Evolutionary conservation across 495 filamentous ascomycete genomes (phyloP), one percentile per base, ranked within the genome.

Genomic region (Parmelia sp.): DNA sequence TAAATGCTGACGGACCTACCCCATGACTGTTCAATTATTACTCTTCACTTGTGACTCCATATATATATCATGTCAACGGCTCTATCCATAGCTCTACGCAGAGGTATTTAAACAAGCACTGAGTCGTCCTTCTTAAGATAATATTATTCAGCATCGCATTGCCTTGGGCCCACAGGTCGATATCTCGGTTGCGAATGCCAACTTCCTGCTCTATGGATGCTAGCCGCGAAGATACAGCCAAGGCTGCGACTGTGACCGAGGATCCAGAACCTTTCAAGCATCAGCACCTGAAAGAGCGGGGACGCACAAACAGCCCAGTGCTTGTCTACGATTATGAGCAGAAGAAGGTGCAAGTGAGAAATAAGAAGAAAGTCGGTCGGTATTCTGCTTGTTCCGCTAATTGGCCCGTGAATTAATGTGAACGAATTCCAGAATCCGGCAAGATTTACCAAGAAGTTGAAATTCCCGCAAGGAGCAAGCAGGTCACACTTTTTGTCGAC

Each of bases 401-500:
- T 31, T 17, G 27, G 8, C 17, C 8, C 15, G 49, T 10, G 4
- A 29, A 19, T 53, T 29, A 6, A 53, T 31, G 3, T 49, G 1
- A 14, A 5, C 5, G 0, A 31, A 19, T 53, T 17, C 8, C 27
- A 53, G 49, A 31, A 5, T 31, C 49, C 1, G 47, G 53, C 15
- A 25, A 53, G 0, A 25, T 19, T 8, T 63, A 27, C 17, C 61
- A 55, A 8, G 39, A 40, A 29, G 27, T 63, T 0, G 27, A 53
- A 21, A 45, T 63, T 29, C 61, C 61, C 11, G 25, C 44, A 17
- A 56, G 39, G 21, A 23, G 23, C 17, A 51, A 31, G 37, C 47
- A 57, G 3, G 47, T 63, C 36, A 40, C 61, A 14, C 33, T 63
- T 25, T 63, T 63, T 25, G n/a, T 63, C 19, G 47, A 63, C 29